Evolutionary conservation across 2,329 filamentous ascomycete genomes (phyloP).

Genomic region (Colletotrichum neosansevieriae): DNA sequence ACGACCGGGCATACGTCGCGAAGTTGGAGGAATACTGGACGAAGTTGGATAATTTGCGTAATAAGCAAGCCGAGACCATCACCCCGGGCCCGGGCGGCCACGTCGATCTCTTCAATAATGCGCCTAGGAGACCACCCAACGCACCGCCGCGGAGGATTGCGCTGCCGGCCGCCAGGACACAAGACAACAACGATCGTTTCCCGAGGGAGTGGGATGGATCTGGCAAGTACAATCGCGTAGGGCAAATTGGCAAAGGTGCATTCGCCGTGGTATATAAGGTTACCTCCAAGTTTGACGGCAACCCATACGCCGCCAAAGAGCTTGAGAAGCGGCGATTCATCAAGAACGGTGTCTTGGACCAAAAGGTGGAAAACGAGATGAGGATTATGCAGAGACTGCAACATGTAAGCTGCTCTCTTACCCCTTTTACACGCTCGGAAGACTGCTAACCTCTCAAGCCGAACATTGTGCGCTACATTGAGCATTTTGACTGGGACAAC

Average conservation of each 20-base stretch:
- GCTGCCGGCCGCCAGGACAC: slow-evolving; percentile 43
- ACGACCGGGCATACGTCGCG: slow-evolving; percentile 72
- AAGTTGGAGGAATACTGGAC: slow-evolving; percentile 78
- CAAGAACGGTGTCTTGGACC: slow-evolving; percentile 89
- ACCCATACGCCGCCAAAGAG: slow-evolving; percentile 91
- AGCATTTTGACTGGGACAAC: slow-evolving; percentile 85
- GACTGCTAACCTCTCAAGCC: slow-evolving; percentile 59
- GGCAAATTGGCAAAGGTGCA: slow-evolving; percentile 88
- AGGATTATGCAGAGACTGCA: slow-evolving; percentile 89
- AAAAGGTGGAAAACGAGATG: slow-evolving; percentile 97
- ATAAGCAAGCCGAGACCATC: slow-evolving; percentile 58
- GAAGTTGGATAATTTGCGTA: slow-evolving; percentile 48
- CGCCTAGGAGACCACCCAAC: slow-evolving; percentile 22
- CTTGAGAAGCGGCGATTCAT: slow-evolving; percentile 93
- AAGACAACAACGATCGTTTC: slow-evolving; percentile 52
- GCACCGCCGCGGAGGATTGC: slow-evolving; percentile 40
- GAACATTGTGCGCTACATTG: slow-evolving; percentile 92
- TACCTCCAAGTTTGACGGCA: slow-evolving; percentile 85
- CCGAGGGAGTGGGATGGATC: slow-evolving; percentile 85
- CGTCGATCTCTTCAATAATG: slow-evolving; percentile 50
- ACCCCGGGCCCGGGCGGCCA: slow-evolving; percentile 62
- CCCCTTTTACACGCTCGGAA: neutral
- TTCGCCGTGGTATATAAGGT: slow-evolving; percentile 95
- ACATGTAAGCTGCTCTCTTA: slow-evolving; percentile 72
- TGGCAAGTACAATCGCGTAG: slow-evolving; percentile 84